phyloP scores from a whole-genome alignment of 2,329 filamentous ascomycete species.

The Leptographium radiaticola region DNA sequence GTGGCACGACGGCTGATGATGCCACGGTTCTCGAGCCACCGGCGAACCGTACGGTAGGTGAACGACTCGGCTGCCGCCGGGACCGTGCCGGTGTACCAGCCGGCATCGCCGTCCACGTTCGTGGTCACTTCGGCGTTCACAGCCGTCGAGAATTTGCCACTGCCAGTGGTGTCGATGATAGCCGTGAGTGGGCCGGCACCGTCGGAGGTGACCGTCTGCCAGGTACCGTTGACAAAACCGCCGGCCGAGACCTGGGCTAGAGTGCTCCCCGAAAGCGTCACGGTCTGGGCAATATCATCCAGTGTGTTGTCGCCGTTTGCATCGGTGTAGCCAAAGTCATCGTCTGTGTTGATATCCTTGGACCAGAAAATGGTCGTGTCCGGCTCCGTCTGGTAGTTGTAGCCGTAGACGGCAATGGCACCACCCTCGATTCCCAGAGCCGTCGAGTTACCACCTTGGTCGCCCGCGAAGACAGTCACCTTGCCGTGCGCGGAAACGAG shows the following conservation, averaged over 20 bases:
- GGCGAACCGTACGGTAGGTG: neutral
- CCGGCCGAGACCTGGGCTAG: slow-evolving; percentile 48
- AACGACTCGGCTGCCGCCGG: neutral
- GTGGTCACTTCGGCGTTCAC: slow-evolving; percentile 37
- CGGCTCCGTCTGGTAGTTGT: slow-evolving; percentile 48
- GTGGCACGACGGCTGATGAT: neutral
- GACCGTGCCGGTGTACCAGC: neutral
- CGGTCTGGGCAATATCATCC: slow-evolving; percentile 25
- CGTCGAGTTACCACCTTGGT: slow-evolving; percentile 43
- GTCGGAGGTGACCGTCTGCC: slow-evolving; percentile 56
- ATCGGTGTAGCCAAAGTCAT: slow-evolving; percentile 35
- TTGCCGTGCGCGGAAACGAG: slow-evolving; percentile 48
- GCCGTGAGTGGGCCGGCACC: slow-evolving; percentile 51
- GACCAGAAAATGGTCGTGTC: slow-evolving; percentile 46
- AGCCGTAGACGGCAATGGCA: slow-evolving; percentile 49
- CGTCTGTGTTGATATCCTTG: slow-evolving; percentile 32
- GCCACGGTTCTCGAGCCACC: neutral
- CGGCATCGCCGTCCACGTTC: slow-evolving; percentile 25
- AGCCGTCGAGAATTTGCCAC: slow-evolving; percentile 34
- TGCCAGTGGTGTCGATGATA: slow-evolving; percentile 50
- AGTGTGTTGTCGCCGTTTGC: slow-evolving; percentile 39
- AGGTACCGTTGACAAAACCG: slow-evolving; percentile 45
- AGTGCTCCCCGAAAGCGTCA: slow-evolving; percentile 39
- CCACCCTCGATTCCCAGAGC: slow-evolving; percentile 34
- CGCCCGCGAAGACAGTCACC: slow-evolving; percentile 44